Conservation (phyloP, 108 stramenopile genomes). For the Skeletonema menzelii region DNA sequence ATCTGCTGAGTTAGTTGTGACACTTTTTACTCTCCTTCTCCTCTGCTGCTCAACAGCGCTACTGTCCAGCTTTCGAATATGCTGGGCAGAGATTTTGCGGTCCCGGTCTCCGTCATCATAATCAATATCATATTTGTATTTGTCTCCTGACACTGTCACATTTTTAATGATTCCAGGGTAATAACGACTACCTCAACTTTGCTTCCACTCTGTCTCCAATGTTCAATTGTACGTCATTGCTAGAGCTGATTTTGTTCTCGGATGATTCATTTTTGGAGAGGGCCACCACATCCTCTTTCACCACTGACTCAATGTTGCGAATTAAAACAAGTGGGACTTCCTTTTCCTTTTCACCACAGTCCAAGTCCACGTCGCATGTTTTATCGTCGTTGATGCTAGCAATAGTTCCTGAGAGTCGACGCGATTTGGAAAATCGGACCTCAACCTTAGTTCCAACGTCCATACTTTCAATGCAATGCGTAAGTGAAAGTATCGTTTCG, state of each 20-base stretch:
- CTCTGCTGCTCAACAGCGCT: slow-evolving; percentile 7
- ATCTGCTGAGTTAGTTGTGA: not conserved
- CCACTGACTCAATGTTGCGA: not conserved
- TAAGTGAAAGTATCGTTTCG: too few species aligned
- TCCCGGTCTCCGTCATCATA: slow-evolving; percentile 30
- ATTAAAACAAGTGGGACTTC: not conserved
- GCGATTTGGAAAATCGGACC: not conserved
- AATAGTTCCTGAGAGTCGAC: not conserved
- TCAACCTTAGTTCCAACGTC: not conserved
- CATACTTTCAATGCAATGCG: not conserved
- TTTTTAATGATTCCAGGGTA: not conserved
- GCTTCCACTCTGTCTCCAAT: slow-evolving; percentile 25
- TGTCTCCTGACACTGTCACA: too few species aligned
- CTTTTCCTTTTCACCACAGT: not conserved
- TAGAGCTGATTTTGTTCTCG: not conserved
- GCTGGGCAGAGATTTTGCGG: not conserved
- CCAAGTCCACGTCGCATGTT: not conserved
- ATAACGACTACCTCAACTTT: slow-evolving; percentile 5
- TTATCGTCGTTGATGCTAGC: not conserved
- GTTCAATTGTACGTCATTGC: not conserved
- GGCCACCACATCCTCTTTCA: not conserved
- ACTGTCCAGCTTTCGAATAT: slow-evolving; percentile 3
- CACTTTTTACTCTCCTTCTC: slow-evolving; percentile 1
- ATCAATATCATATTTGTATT: slow-evolving; percentile 5
- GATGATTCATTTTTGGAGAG: not conserved